Evolutionary conservation across 768 basidiomycete genomes (phyloP), one percentile per base, ranked within the genome.

Genomic region (Pleurotus sapidus): DNA sequence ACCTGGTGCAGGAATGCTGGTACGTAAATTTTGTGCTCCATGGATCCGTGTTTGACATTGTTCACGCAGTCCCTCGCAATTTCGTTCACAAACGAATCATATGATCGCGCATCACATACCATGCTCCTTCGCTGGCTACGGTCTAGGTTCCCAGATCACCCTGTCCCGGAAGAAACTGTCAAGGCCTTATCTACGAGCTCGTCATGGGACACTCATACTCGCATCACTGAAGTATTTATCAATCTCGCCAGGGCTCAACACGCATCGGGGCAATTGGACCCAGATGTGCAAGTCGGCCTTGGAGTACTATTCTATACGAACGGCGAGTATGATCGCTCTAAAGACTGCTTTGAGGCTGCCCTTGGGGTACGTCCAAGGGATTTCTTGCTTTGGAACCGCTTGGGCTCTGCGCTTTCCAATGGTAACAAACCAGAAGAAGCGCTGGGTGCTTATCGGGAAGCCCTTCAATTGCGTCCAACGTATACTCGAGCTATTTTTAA

Each of bases 401-500:
- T 97, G 12, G 97, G 97, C 4, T 97, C 95, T 1, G 93, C 89
- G 3, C 78, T 99, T 23, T 96, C 95, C 5, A 99, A 99, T 68
- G 94, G 93, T 0, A 92, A 84, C 62, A 89, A 91, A 60, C 94
- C 97, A 0, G 97, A 98, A 70, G 93, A 95, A 69, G 95, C 96
- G 3, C 74, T 94, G 7, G 89, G 89, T 14, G 91, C 89, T 12
- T 97, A 99, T 69, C 81, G 91, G 58, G 87, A 95, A 68, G 97
- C 97, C 0, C 79, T 99, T 23, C 87, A 86, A 65, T 74, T 98
- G 47, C 84, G 94, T 39, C 97, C 97, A 24, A 95, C 94, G 0
- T 99, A 97, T 69, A 98, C 97, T 1, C 87, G 97, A 9, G 97
- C 95, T 8, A 92, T 98, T 20, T 98, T 96, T 68, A 99, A 99